Base-by-base conservation (phyloP, 345 rosid species). In the Gossypium australe region DNA sequence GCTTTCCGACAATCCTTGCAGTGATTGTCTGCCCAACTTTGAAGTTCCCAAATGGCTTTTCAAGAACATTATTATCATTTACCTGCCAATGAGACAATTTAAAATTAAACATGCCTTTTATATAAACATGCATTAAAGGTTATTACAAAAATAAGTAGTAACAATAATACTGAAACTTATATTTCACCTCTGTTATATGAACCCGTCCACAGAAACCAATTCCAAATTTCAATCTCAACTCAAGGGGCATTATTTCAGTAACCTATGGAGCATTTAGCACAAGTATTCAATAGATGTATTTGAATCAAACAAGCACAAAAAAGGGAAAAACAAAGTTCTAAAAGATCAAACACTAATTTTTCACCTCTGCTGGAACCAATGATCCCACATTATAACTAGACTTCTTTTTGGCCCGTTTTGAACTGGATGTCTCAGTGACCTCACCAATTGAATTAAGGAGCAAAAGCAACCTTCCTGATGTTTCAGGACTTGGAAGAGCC, bases 321-420 rank as follows among this genome's bases (percentile, higher is more conserved):
- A 68, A 25, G 43, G 11, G 43, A 62, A 67, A 69, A 22, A 52
- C 14, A 75, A 44, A 63, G 24, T 13, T 55, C 47, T 59, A 18
- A 52, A 34, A 34, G 29, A 55, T 29, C 61, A 1, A 24, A 44
- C 20, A 2, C 11, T 48, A 74, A 18, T 61, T 71, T 53, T 69
- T 76, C 79, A 95, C 99, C 99, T 95, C 99, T 3, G 93, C 92
- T 56, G 85, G 90, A 83, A 93, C 90, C 77, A 95, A 74, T 45
- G 97, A 91, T 81, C 98, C 99, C 67, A 91, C 84, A 77, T 74
- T 71, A 79, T 82, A 87, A 76, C 84, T 81, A 9, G 92, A 86
- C 73, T 91, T 93, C 86, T 79, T 94, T 80, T 83, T 94, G n/a
- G 96, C 90, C 85, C 83, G 89, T 80, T 93, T 95, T 34, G 93